Evolutionary conservation across 2,329 filamentous ascomycete genomes (phyloP), one percentile per base, ranked within the genome.

Genomic region (Sarocladium kiliense): DNA sequence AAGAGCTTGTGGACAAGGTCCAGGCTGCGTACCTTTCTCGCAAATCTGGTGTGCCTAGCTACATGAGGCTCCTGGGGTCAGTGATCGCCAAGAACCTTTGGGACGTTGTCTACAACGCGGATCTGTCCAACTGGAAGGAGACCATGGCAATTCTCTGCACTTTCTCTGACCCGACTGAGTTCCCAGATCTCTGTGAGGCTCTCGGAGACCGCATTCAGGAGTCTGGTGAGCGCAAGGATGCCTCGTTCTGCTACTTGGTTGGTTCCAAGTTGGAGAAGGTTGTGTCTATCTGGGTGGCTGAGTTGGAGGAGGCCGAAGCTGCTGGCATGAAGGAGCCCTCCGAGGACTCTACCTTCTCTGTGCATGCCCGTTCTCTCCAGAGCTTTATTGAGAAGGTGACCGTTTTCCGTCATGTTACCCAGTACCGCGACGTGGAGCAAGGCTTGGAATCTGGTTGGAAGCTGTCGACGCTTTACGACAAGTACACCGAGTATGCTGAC

Each of bases 211-310:
- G 95, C 27, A 83, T 99, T 39, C 81, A 89, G 59, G 93, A 96
- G 66, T 75, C 76, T n/a, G 82, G 82, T 21, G 81, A 86, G 37
- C 82, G 90, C 59, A 93, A 96, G 69, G 90, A 99, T 70, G 94
- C 94, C 32, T 92, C 91, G 1, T 96, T 99, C 80, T 99, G 95
- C 73, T 99, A 92, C 72, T 77, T 99, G 58, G 91, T 93, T 44
- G 93, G 94, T 57, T 96, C 93, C 18, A 97, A 97, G 74, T 80
- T 99, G 3, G 93, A 99, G 72, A 99, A 99, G 80, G 93, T 97
- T 23, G 89, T 97, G 45, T 81, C 81, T 34, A 97, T 97, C 66
- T 99, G 94, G 94, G 87, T 93, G 54, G 80, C 88, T 53, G 92
- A 97, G 71, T 82, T 97, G 16, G 82, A 91, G 61, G 91, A 97